These are phyloP conservation scores for Pseudopithomyces chartarum DNA, from an alignment of 2,329 filamentous ascomycete species.

Conservation along the genomic window DNA sequence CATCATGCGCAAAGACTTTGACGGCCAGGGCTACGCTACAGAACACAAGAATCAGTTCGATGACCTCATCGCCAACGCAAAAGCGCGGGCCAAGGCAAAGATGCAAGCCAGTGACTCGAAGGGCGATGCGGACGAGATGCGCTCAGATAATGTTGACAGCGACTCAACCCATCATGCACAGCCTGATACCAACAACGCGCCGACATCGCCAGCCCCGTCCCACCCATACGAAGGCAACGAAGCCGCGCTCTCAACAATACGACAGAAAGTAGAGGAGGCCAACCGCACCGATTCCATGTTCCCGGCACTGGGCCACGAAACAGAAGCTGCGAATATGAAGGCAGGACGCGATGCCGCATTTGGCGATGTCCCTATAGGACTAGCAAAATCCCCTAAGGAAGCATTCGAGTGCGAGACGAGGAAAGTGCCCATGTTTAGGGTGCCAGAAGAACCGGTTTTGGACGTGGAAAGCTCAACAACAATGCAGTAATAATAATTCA, in stretches of 20 bases:
- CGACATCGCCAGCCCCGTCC: slow-evolving; percentile 2
- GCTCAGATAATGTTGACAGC: background rate
- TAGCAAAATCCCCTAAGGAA: slow-evolving; percentile 14
- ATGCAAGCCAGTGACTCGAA: slow-evolving; percentile 19
- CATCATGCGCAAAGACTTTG: slow-evolving; percentile 87
- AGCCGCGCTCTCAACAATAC: slow-evolving; percentile 24
- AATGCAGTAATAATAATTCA: slow-evolving; percentile 16
- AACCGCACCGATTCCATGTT: slow-evolving; percentile 15
- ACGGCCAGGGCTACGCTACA: slow-evolving; percentile 74
- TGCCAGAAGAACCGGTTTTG: slow-evolving; percentile 48
- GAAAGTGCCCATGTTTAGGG: slow-evolving; percentile 50
- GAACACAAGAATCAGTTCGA: slow-evolving; percentile 78
- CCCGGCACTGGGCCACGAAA: slow-evolving; percentile 14
- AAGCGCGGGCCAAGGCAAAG: slow-evolving; percentile 51
- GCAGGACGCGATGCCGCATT: background rate
- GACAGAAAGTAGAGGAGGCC: slow-evolving; percentile 26
- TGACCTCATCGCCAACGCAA: slow-evolving; percentile 77
- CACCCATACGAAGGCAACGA: slow-evolving; percentile 30
- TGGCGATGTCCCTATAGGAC: slow-evolving; percentile 11
- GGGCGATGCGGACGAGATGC: background rate
- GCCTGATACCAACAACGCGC: background rate
- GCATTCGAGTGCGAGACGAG: slow-evolving; percentile 32
- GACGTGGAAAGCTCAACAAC: slow-evolving; percentile 43
- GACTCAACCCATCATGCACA: background rate
- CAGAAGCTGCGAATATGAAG: background rate